Conservation (phyloP, 23 red algal species). For the Rhodosorus marinus region DNA sequence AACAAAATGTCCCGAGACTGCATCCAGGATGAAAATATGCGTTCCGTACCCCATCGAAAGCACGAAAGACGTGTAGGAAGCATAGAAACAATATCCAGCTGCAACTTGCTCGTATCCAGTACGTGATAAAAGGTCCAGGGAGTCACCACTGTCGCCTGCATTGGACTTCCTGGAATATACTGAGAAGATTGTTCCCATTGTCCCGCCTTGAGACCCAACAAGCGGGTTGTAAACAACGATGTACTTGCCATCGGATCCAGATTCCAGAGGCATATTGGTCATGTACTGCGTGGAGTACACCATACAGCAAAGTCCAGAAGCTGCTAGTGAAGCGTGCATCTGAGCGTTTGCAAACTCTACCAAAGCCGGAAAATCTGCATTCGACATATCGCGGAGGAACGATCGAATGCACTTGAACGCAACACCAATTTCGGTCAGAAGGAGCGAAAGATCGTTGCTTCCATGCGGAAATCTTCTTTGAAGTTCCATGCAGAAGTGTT, state of each 20-base stretch:
- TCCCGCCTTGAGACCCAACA: constrained; percentile 51
- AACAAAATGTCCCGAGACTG: constrained; percentile 79
- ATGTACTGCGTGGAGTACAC: constrained; percentile 65
- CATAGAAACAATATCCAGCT: constrained; percentile 84
- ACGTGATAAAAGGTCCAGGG: constrained; percentile 72
- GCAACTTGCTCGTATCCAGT: constrained; percentile 95
- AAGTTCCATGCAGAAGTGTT: constrained; percentile 83
- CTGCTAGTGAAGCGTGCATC: constrained; percentile 75
- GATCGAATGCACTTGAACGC: constrained; percentile 82
- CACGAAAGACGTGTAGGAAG: constrained; percentile 34
- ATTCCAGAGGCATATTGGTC: constrained; percentile 54
- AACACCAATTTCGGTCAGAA: constrained; percentile 81
- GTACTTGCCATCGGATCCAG: constrained; percentile 73
- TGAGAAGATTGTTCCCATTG: constrained; percentile 77
- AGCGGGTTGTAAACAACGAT: constrained; percentile 94
- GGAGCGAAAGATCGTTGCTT: constrained; percentile 62
- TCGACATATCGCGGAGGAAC: constrained; percentile 60
- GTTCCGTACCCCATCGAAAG: constrained; percentile 79
- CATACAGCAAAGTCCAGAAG: constrained; percentile 86
- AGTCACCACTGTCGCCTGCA: constrained; percentile 76
- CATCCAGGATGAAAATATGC: constrained; percentile 77
- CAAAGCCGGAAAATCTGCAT: constrained; percentile 22
- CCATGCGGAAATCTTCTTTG: constrained; percentile 93
- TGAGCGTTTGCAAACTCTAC: constrained; percentile 54
- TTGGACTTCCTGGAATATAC: constrained; percentile 95